These are phyloP conservation scores for Chiua virens DNA, from an alignment of 768 basidiomycete species.

Conservation along the genomic window DNA sequence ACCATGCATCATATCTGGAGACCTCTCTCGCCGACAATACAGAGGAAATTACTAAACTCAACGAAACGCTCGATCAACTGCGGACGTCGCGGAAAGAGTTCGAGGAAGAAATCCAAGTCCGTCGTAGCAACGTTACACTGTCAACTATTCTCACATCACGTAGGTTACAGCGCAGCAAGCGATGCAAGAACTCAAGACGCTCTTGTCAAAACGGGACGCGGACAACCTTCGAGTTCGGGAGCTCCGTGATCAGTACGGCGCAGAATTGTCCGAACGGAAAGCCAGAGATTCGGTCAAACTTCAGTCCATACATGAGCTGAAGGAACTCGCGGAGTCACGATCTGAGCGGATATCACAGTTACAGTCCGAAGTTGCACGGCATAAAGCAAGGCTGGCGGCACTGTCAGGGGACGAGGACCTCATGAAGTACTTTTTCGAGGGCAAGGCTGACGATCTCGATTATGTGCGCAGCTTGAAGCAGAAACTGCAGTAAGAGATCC, in stretches of 20 bases:
- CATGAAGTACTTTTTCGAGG: constrained; percentile 65
- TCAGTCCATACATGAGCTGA: constrained; percentile 62
- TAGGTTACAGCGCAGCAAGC: constrained; percentile 46
- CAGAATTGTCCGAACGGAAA: constrained; percentile 69
- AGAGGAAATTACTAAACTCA: constrained; percentile 40
- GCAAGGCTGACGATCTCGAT: constrained; percentile 48
- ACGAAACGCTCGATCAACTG: constrained; percentile 44
- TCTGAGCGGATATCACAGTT: constrained; percentile 72
- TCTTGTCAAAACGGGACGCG: constrained; percentile 61
- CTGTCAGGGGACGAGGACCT: constrained; percentile 68
- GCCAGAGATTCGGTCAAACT: constrained; percentile 60
- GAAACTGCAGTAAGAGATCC: constrained; percentile 51
- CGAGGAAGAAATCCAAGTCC: constrained; percentile 46
- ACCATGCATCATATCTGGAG: constrained; percentile 52
- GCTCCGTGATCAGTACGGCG: constrained; percentile 62
- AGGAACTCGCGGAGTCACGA: constrained; percentile 62
- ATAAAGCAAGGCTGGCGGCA: constrained; percentile 78
- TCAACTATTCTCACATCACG: constrained; percentile 13
- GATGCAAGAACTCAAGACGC: constrained; percentile 61
- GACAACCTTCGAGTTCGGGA: constrained; percentile 71
- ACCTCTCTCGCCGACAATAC: constrained; percentile 40
- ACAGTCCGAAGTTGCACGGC: constrained; percentile 68
- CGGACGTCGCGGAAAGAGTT: constrained; percentile 43
- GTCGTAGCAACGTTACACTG: constrained; percentile 19
- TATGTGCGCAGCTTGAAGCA: constrained; percentile 55